Conservation (phyloP, 2,329 filamentous ascomycete genomes). For the Phaeoacremonium minimum region DNA sequence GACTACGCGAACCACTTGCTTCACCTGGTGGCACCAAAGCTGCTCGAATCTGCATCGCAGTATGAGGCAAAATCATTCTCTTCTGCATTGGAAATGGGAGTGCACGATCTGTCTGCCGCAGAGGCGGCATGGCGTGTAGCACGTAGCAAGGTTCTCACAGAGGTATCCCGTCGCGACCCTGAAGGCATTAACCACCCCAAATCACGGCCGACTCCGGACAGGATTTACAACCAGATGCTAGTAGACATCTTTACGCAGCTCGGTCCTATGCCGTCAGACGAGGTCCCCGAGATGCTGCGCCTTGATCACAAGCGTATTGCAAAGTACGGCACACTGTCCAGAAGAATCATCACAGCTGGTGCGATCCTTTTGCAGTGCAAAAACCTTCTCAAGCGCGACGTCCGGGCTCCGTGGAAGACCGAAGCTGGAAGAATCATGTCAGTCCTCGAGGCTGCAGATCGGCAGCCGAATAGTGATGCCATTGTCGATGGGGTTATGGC, state of each 20-base stretch:
- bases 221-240: slow-evolving; percentile 72
- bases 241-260: slow-evolving; percentile 71
- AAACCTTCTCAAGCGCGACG: slow-evolving; percentile 77
- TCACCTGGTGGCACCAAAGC: slow-evolving; percentile 63
- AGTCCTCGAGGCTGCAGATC: slow-evolving; percentile 54
- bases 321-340: slow-evolving; percentile 49
- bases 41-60: slow-evolving; percentile 65
- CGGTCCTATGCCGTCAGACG: slow-evolving; percentile 44
- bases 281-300: slow-evolving; percentile 69
- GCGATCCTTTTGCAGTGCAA: slow-evolving; percentile 77
- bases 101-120: slow-evolving; percentile 53
- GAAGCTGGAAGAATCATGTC: slow-evolving; percentile 69
- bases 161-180: slow-evolving; percentile 64
- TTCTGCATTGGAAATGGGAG: slow-evolving; percentile 55
- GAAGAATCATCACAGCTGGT: slow-evolving; percentile 67
- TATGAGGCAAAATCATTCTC: slow-evolving; percentile 74
- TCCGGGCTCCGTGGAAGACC: slow-evolving; percentile 71
- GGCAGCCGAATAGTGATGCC: slow-evolving; percentile 40
- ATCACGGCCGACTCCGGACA: slow-evolving; percentile 61
- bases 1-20: slow-evolving; percentile 82
- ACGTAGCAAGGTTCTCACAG: slow-evolving; percentile 58
- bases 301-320: slow-evolving; percentile 63
- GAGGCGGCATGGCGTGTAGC: slow-evolving; percentile 64
- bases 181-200: slow-evolving; percentile 59
- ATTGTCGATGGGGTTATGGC: slow-evolving; percentile 58